These are phyloP conservation scores for Apiospora saccharicola DNA, from an alignment of 2,329 filamentous ascomycete species.

Conservation along the genomic window DNA sequence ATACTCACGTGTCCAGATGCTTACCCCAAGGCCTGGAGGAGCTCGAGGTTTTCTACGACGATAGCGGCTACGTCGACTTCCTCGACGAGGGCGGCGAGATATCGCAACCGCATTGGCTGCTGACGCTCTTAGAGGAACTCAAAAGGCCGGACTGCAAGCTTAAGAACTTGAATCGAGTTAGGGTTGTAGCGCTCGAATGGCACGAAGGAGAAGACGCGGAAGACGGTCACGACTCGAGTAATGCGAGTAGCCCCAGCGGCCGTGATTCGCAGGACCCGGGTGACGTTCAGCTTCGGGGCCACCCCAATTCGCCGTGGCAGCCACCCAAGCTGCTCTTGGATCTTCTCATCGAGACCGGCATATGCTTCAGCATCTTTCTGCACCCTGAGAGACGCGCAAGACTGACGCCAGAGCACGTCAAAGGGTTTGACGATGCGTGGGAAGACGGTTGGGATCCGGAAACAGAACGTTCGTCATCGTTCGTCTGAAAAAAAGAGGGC, in stretches of 20 bases:
- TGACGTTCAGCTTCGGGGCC: neutral
- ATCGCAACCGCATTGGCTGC: neutral
- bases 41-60: slow-evolving; percentile 21
- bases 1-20: slow-evolving; percentile 5
- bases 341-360: neutral
- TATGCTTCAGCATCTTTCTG: slow-evolving; percentile 19
- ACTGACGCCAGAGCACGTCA: slow-evolving; percentile 15
- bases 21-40: neutral
- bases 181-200: slow-evolving; percentile 18
- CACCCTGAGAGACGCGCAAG: neutral
- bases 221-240: neutral
- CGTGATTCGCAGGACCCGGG: neutral
- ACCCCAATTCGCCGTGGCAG: slow-evolving; percentile 4
- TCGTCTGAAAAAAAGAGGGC: neutral
- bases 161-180: neutral
- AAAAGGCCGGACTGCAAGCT: neutral
- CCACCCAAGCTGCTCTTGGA: slow-evolving; percentile 10
- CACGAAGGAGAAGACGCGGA: neutral
- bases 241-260: neutral
- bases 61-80: neutral
- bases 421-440: slow-evolving; percentile 3
- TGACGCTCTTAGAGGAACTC: neutral
- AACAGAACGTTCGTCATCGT: neutral
- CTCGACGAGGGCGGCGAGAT: neutral
- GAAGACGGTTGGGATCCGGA: slow-evolving; percentile 7